Percentiles rank a stretch among this genome's conserved stretches.
Conservation (phyloP, 257 asterid species). For the Leptodermis oblonga region DNA sequence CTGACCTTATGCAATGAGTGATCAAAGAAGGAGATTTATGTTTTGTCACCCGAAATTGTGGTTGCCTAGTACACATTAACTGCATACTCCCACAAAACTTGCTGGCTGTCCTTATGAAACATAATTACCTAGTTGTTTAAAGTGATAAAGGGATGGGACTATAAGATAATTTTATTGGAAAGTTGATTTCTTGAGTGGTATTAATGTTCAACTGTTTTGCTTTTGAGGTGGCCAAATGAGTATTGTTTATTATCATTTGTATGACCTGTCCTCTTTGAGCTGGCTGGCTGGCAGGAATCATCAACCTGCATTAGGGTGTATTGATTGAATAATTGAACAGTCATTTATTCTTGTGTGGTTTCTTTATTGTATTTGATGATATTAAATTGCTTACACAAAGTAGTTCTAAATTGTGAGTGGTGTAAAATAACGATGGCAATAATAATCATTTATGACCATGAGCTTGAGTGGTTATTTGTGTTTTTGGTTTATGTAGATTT, state of each 20-base stretch:
- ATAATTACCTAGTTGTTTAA: background rate
- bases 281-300: slow-evolving; percentile 6
- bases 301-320: slow-evolving; percentile 5
- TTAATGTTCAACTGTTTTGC: background rate
- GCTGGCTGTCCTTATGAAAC: background rate
- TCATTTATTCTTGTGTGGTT: background rate
- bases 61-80: background rate
- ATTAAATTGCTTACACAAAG: background rate
- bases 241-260: background rate
- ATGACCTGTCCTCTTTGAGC: background rate
- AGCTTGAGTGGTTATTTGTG: background rate
- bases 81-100: background rate
- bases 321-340: background rate
- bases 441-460: background rate
- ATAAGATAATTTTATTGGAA: background rate
- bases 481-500: background rate
- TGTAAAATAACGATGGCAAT: background rate
- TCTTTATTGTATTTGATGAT: background rate
- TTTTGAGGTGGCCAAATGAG: background rate
- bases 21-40: background rate
- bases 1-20: background rate
- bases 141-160: background rate
- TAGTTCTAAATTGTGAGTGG: background rate
- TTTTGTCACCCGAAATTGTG: background rate
- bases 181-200: background rate